These are phyloP conservation scores for Ophiostoma himal-ulmi DNA, from an alignment of 2,329 filamentous ascomycete genomes.

Conservation along the genomic window DNA sequence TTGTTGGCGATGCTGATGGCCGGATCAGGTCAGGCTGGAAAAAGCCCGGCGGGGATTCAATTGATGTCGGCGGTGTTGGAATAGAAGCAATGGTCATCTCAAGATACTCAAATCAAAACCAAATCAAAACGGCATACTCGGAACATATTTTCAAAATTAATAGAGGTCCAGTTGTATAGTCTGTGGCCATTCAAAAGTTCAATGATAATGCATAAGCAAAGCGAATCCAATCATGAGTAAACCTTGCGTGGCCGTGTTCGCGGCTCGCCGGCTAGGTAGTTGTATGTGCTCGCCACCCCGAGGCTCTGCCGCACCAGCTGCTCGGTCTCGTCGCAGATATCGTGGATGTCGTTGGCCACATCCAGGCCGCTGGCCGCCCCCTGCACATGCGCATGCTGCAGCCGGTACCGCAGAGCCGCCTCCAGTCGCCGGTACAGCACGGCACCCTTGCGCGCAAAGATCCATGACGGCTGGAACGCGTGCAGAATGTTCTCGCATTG, in stretches of 20 bases:
- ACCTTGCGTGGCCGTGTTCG: slow-evolving; percentile 11
- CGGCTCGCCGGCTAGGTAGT: slow-evolving; percentile 21
- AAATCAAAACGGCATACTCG: neutral
- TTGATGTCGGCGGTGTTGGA: no score
- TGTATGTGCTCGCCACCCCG: slow-evolving; percentile 20
- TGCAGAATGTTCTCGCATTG: slow-evolving; percentile 19
- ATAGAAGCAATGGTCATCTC: neutral
- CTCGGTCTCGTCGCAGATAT: slow-evolving; percentile 23
- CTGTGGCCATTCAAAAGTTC: no score
- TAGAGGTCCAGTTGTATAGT: neutral
- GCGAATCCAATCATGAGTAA: neutral
- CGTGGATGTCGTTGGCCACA: slow-evolving; percentile 17
- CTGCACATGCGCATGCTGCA: slow-evolving; percentile 14
- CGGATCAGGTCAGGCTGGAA: no score
- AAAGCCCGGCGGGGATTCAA: no score
- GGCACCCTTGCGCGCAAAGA: slow-evolving; percentile 14
- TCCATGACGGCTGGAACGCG: slow-evolving; percentile 18
- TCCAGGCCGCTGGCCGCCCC: neutral
- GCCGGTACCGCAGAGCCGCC: slow-evolving; percentile 9
- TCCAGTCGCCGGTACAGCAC: slow-evolving; percentile 16
- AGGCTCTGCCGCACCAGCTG: slow-evolving; percentile 17
- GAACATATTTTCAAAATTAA: neutral
- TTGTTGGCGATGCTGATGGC: no score
- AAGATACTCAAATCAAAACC: neutral
- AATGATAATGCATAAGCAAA: neutral